Percentiles rank a stretch among this genome's conserved stretches.
Conservation (phyloP, 2,329 filamentous ascomycete genomes). For the Monosporascus cannonballus region DNA sequence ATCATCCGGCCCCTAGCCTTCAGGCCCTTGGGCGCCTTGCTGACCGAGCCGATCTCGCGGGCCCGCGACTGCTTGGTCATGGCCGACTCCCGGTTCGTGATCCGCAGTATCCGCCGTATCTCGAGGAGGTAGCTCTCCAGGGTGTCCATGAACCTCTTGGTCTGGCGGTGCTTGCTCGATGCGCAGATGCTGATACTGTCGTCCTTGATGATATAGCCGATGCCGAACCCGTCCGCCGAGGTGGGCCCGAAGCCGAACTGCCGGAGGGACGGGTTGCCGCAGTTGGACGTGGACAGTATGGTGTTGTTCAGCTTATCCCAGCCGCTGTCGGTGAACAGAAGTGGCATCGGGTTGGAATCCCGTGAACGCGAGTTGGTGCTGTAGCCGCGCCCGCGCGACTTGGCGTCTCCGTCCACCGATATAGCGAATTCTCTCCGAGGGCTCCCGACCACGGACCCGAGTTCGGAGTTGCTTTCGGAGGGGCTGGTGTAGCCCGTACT, state of each 20-base stretch:
- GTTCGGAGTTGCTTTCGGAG: constrained; percentile 40
- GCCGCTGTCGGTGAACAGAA: constrained; percentile 78
- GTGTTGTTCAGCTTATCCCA: constrained; percentile 97
- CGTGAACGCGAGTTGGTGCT: constrained; percentile 44
- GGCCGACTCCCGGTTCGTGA: constrained; percentile 47
- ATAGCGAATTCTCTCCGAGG: constrained; percentile 45
- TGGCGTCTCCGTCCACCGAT: constrained; percentile 32
- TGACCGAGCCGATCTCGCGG: constrained; percentile 43
- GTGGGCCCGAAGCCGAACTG: constrained; percentile 97
- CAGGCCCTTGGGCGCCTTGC: constrained; percentile 38
- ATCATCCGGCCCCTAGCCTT: constrained; percentile 73
- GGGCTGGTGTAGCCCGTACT: constrained; percentile 61
- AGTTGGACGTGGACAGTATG: constrained; percentile 95
- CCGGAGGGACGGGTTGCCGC: constrained; percentile 87
- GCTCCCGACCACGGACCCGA: constrained; percentile 43
- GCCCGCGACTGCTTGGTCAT: constrained; percentile 42
- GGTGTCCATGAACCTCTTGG: constrained; percentile 80
- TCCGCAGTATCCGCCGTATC: constrained; percentile 74
- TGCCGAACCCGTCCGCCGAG: constrained; percentile 89
- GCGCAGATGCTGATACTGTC: constrained; percentile 87
- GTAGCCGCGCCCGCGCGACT: constrained; percentile 44
- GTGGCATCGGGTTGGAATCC: constrained; percentile 54
- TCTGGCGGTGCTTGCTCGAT: constrained; percentile 89
- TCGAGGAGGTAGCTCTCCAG: constrained; percentile 88
- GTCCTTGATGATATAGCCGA: constrained; percentile 98